These are phyloP conservation scores for Suillus cothurnatus DNA, from an alignment of 768 basidiomycete species.

Conservation along the genomic window DNA sequence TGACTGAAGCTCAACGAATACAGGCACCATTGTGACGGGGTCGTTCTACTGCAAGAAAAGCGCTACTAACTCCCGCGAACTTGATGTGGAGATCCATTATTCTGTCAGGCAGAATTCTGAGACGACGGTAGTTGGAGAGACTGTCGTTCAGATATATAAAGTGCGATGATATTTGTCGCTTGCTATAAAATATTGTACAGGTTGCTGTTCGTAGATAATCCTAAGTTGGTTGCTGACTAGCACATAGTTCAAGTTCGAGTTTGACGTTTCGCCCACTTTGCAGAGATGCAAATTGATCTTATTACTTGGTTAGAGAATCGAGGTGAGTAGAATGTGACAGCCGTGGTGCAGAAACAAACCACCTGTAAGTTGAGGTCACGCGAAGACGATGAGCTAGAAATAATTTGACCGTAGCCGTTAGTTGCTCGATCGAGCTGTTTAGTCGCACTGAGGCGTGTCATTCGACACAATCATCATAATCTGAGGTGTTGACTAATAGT, in stretches of 20 bases:
- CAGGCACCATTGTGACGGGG: slow-evolving; percentile 77
- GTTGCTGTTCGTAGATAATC: neutral
- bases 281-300: neutral
- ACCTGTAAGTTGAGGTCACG: no score
- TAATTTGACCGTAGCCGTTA: no score
- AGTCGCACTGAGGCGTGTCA: no score
- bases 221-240: neutral
- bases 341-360: no score
- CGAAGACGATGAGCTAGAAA: no score
- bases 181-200: neutral
- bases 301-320: no score
- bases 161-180: slow-evolving; percentile 49
- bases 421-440: no score
- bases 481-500: no score
- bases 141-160: slow-evolving; percentile 77
- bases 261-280: neutral
- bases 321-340: no score
- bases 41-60: slow-evolving; percentile 86
- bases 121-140: slow-evolving; percentile 36
- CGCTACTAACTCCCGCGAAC: slow-evolving; percentile 76
- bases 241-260: neutral
- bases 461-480: no score
- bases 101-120: slow-evolving; percentile 44
- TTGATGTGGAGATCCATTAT: slow-evolving; percentile 91
- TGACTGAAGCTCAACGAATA: neutral